Evolutionary conservation across 2,329 filamentous ascomycete species (phyloP), one percentile per base, ranked within the genome.

Genomic region (Fusarium tupiense): DNA sequence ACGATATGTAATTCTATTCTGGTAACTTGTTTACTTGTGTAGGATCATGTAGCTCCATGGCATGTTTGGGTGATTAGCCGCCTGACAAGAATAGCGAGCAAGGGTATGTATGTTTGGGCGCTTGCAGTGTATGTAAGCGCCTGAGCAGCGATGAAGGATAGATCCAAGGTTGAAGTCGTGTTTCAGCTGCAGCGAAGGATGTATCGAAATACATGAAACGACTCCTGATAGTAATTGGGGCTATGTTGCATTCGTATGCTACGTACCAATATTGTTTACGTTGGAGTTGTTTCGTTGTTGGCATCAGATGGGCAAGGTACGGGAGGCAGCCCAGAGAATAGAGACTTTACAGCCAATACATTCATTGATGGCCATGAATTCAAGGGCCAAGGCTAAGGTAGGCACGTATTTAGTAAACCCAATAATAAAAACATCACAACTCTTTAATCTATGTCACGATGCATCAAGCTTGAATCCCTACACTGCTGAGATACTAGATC

Each of bases 81-180:
- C 71, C 56, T n/a, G 38, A 43, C 24, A 53, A 61, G 37, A 68
- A 69, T 38, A 64, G 58, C 33, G 37, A 68, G 19, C 58, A 43
- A 37, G 71, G 71, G 41, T 43, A 16, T 4, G 66, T 71, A 54
- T 44, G 47, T 35, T 16, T 35, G 16, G 60, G 71, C 71, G 71
- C 71, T 74, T 74, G 56, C 24, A 54, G 63, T 43, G 60, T 69
- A 74, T 35, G 52, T 69, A 74, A 72, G 72, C 72, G 72, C 68
- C 58, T 57, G 35, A 61, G 43, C 38, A 57, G 49, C 29, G 64
- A 61, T 50, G 22, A 46, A 64, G 64, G 47, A 43, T 44, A 54
- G 56, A 37, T 33, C 47, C 29, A 52, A 33, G 24, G 44, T 24
- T 17, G 17, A 29, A 24, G 35, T 56, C 17, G 38, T 43, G 67